Percentiles rank a stretch among this genome's conserved stretches.
These are phyloP conservation scores for Magnusiomyces suaveolens DNA, from an alignment of 1,139 yeast species.

Conservation along the genomic window DNA sequence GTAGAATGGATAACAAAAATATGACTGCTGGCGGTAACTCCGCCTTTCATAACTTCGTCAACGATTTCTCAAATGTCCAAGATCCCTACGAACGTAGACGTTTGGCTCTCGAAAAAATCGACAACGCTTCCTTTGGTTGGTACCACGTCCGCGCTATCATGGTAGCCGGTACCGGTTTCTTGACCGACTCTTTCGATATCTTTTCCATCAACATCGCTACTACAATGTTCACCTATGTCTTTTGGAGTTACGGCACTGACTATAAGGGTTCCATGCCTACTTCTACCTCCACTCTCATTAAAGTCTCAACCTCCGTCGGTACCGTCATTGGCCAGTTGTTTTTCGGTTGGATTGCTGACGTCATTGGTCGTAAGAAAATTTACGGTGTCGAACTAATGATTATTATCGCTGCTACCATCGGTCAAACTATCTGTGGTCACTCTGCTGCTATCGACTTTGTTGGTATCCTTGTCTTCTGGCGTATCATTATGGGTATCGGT, in stretches of 20 bases:
- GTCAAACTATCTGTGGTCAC: conserved; percentile 52
- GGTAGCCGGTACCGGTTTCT: conserved; percentile 91
- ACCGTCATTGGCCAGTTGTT: conserved; percentile 61
- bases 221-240: conserved; percentile 44
- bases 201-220: conserved; percentile 79
- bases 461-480: conserved; percentile 44
- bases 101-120: conserved; percentile 80
- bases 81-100: conserved; percentile 88
- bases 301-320: conserved; percentile 69
- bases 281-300: conserved; percentile 63
- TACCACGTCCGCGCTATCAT: conserved; percentile 76
- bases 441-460: conserved; percentile 52
- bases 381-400: conserved; percentile 78
- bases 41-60: conserved; percentile 79
- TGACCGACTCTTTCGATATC: conserved; percentile 87
- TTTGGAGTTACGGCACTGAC: conserved; percentile 40
- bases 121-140: conserved; percentile 78
- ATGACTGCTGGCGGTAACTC: conserved; percentile 71
- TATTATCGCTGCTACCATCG: conserved; percentile 66
- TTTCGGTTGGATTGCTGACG: conserved; percentile 72
- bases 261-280: conserved; percentile 44
- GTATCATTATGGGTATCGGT: conserved; percentile 45
- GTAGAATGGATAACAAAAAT: neutral
- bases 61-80: conserved; percentile 72
- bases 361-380: conserved; percentile 72